Evolutionary conservation across 495 filamentous ascomycete genomes (phyloP), one percentile per base, ranked within the genome.

Genomic region (Tuber magnatum): DNA sequence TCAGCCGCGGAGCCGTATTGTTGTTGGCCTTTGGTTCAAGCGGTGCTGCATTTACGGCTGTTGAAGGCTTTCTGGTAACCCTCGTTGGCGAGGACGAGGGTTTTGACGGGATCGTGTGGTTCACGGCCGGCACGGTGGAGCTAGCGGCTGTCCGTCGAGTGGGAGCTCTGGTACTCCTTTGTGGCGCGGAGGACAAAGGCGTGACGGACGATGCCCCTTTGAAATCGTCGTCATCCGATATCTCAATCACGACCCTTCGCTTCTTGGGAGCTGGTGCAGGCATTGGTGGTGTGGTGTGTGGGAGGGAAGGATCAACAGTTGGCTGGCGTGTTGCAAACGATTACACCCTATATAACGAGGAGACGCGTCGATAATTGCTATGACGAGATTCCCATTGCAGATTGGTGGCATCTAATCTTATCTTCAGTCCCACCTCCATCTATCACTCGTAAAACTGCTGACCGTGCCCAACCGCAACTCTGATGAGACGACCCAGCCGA

Each of bases 191-290:
- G 56, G 56, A 35, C 28, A n/a, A 35, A 65, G 56, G 28, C 14
- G 56, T 16, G 28, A 65, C 16, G 0, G 56, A 65, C 8, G 6
- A 28, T 35, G 14, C 51, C n/a, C 14, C 56, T 18, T 65, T 28
- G 12, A 72, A 6, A 20, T 81, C 78, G 71, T 87, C 86, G 72
- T 84, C 81, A 73, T 87, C 86, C 32, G 85, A 87, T 38, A 85
- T 85, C 24, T 85, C 48, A 70, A 85, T 71, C 24, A 87, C 76
- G 69, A 84, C 83, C 80, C 83, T 84, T 75, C 85, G 86, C 77
- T 85, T 85, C 77, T 86, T 84, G 73, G 87, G 85, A 22, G 84
- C 76, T 71, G 87, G 86, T 80, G 84, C 85, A 80, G 83, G 80
- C 75, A 83, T 74, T 41, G 65, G 32, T 43, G 73, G 68, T 65